Conservation (phyloP, 768 basidiomycete species). For the Omphalotus guepiniiformis region DNA sequence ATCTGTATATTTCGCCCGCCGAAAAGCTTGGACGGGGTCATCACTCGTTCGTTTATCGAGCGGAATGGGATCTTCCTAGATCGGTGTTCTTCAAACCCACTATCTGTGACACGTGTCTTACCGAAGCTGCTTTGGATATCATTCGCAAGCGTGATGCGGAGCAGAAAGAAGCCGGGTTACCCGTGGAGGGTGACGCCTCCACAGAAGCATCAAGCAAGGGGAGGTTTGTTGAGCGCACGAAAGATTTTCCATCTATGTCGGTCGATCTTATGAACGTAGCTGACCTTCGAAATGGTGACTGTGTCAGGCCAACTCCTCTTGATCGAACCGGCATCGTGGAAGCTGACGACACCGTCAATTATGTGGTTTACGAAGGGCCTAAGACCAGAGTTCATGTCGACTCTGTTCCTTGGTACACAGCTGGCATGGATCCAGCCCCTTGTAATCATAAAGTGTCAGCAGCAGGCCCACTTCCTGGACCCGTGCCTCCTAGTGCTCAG, state of each 20-base stretch:
- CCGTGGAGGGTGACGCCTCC: background rate
- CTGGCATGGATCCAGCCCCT: background rate
- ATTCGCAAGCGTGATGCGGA: background rate
- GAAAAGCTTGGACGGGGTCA: conserved; percentile 38
- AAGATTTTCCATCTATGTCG: background rate
- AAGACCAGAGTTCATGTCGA: background rate
- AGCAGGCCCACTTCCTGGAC: background rate
- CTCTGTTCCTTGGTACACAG: conserved; percentile 2
- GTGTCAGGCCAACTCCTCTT: background rate
- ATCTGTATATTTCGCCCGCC: conserved; percentile 42
- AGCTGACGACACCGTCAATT: background rate
- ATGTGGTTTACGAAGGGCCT: background rate
- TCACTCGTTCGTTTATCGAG: conserved; percentile 50
- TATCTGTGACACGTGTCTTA: conserved; percentile 36
- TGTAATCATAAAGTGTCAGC: background rate
- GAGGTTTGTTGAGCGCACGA: background rate
- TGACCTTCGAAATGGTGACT: background rate
- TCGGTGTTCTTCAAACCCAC: conserved; percentile 27
- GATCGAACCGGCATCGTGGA: background rate
- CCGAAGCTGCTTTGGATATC: conserved; percentile 6
- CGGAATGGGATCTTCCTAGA: conserved; percentile 50
- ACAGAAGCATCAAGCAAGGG: background rate
- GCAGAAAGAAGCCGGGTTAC: background rate
- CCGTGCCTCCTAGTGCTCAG: conserved; percentile 30
- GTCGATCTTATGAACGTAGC: background rate